These are phyloP conservation scores for Physaria fendleri DNA, from an alignment of 345 rosid species.

Conservation along the genomic window DNA sequence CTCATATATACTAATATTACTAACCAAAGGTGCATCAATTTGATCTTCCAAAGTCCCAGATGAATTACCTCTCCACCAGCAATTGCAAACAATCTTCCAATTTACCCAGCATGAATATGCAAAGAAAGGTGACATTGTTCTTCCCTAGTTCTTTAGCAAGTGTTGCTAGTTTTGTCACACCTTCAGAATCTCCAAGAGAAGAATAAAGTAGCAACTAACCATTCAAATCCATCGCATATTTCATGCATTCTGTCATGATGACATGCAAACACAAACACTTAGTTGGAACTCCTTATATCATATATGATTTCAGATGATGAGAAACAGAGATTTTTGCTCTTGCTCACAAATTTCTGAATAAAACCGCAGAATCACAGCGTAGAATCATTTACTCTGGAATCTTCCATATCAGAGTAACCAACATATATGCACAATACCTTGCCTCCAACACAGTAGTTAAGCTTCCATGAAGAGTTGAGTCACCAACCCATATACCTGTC, in stretches of 20 bases:
- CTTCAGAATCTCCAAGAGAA: constrained; percentile 92
- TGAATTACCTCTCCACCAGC: constrained; percentile 77
- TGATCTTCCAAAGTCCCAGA: neutral
- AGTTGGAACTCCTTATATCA: no score
- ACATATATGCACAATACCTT: no score
- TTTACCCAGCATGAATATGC: constrained; percentile 86
- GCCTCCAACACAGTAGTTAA: constrained; percentile 97
- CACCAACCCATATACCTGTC: constrained; percentile 99
- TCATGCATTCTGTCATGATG: constrained; percentile 98
- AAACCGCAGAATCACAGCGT: no score
- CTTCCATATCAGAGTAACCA: no score
- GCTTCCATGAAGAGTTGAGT: constrained; percentile 96
- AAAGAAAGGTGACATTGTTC: constrained; percentile 89
- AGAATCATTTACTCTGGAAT: no score
- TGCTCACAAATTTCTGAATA: no score
- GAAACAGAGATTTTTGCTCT: no score
- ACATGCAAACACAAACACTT: no score
- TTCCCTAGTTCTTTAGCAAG: constrained; percentile 94
- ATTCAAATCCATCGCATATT: constrained; percentile 84
- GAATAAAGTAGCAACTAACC: constrained; percentile 91
- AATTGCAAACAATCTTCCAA: constrained; percentile 91
- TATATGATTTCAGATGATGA: no score
- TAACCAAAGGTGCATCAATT: neutral
- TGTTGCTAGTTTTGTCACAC: constrained; percentile 66
- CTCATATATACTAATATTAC: no score